Base-by-base conservation (phyloP, 2,329 filamentous ascomycete species). In the Colletotrichum tropicicola region DNA sequence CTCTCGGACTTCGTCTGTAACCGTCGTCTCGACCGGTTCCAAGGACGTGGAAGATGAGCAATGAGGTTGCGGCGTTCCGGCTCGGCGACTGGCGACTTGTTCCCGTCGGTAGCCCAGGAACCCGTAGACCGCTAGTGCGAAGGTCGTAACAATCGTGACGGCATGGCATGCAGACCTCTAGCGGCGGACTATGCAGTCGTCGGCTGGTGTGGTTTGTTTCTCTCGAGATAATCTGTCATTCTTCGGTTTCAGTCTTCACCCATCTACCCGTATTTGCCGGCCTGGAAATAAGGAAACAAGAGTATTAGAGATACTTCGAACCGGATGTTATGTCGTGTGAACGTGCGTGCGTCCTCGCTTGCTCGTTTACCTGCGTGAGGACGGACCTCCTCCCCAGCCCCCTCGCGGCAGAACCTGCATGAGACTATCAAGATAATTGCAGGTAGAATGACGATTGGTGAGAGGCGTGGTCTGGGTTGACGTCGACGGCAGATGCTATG, bases 271-370 rank as follows among this genome's bases (percentile, higher is more conserved):
- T 25, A 47, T 35, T 30, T 59, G 44, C 54, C 59, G 54, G 30
- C 43, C 39, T 51, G 35, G 9, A 17, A 51, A 43, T 13, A 43
- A 51, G 15, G 21, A 23, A 28, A 55, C 19, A 12, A 27, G 25
- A 48, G 25, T 32, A 19, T 58, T 30, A 10, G 9, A 21, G 30
- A 53, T n/a, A 30, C 21, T 28, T 30, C 37, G 28, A 59, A 59
- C 45, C 58, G 17, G 37, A 48, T 32, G 10, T 19, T 15, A 47
- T 47, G 30, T 37, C 32, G 32, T 13, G 32, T 35, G 32, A 6
- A 15, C 60, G 60, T 53, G 39, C 25, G 47, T 39, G 53, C 35
- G 28, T 64, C 47, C 60, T 32, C 51, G 35, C 30, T 23, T 49
- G n/a, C 19, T 39, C 19, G 6, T 44, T n/a, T n/a, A n/a, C 30